Conservation (phyloP, 176 grass and related monocot species). For the Zoysia japonica region DNA sequence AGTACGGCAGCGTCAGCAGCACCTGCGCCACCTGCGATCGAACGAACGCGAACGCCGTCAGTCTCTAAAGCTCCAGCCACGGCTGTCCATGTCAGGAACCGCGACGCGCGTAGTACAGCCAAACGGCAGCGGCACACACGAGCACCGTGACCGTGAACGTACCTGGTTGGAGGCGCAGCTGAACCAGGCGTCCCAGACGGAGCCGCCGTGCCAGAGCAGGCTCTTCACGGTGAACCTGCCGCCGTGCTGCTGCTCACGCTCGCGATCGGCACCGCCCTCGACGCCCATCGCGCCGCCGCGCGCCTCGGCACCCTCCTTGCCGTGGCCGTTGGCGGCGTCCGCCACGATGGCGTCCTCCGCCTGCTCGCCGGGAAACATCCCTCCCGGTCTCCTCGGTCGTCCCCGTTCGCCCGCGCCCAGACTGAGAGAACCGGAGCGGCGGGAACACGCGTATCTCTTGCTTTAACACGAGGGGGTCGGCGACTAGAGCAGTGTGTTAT, state of each 20-base stretch:
- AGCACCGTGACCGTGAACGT: background rate
- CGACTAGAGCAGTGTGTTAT: background rate
- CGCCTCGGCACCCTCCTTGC: slow-evolving; percentile 24
- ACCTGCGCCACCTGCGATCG: slow-evolving; percentile 56
- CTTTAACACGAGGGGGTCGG: background rate
- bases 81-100: no score
- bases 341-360: slow-evolving; percentile 70
- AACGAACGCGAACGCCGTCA: background rate
- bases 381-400: background rate
- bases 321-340: slow-evolving; percentile 30
- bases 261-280: slow-evolving; percentile 16
- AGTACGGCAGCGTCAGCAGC: slow-evolving; percentile 65
- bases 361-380: slow-evolving; percentile 53
- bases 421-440: background rate
- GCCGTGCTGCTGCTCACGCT: background rate
- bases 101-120: no score
- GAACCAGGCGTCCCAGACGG: slow-evolving; percentile 98
- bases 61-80: background rate
- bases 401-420: background rate
- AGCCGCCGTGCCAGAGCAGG: slow-evolving; percentile 95
- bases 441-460: background rate
- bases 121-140: no score
- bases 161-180: slow-evolving; percentile 99
- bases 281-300: slow-evolving; percentile 41
- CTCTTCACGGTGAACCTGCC: slow-evolving; percentile 47